Conservation (phyloP, 768 basidiomycete species). For the Suillus placidus region DNA sequence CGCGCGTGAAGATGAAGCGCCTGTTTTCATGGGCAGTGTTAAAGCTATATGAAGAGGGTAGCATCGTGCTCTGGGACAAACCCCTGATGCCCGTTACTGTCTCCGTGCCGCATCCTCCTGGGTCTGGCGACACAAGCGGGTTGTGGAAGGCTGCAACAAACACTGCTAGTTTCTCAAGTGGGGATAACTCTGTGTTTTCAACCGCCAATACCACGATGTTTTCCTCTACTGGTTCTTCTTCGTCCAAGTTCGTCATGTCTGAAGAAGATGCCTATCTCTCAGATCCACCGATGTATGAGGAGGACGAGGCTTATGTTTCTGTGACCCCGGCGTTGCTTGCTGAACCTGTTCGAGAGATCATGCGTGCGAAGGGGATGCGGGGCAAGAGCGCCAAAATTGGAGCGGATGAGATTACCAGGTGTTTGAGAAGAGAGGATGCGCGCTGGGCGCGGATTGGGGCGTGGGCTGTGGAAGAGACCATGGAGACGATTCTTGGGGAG, state of each 20-base stretch:
- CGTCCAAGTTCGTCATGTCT: conserved; percentile 32
- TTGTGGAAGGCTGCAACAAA: conserved; percentile 52
- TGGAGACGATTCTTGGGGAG: conserved; percentile 37
- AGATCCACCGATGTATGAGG: conserved; percentile 60
- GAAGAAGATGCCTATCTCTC: conserved; percentile 48
- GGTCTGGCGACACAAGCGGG: conserved; percentile 28
- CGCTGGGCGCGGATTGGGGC: conserved; percentile 66
- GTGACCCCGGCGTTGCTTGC: conserved; percentile 57
- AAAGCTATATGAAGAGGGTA: conserved; percentile 70
- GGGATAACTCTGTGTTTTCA: conserved; percentile 18
- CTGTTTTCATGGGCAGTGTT: conserved; percentile 68
- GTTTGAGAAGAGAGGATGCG: conserved; percentile 54
- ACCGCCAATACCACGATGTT: conserved; percentile 29
- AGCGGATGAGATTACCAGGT: conserved; percentile 44
- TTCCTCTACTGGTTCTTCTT: conserved; percentile 31
- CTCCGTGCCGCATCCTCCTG: conserved; percentile 7
- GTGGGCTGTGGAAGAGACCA: conserved; percentile 65
- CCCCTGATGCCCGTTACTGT: conserved; percentile 39
- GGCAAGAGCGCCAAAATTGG: conserved; percentile 9
- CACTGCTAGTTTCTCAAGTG: conserved; percentile 33
- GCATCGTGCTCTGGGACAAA: conserved; percentile 74
- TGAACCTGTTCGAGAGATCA: conserved; percentile 46
- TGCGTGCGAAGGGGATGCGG: conserved; percentile 38
- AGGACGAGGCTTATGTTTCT: conserved; percentile 70
- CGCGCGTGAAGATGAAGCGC: conserved; percentile 57